Percentiles rank a stretch among this genome's conserved stretches.
Conservation (phyloP, 805 yeast genomes). For the Yamadazyma sp. region DNA sequence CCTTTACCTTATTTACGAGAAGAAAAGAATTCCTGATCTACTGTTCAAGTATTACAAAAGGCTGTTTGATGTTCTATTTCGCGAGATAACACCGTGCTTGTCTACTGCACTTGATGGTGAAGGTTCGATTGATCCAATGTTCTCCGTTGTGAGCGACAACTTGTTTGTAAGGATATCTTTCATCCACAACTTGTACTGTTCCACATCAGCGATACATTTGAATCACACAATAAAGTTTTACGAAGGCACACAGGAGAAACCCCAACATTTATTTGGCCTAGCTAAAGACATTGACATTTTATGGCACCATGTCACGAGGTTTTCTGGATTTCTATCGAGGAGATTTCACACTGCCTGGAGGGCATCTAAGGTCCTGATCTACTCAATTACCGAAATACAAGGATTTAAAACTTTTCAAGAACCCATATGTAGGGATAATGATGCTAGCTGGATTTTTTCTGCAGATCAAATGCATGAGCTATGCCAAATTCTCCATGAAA, state of each 20-base stretch:
- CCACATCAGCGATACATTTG: slow-evolving; percentile 11
- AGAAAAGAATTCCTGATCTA: not conserved
- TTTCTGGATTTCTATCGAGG: slow-evolving; percentile 7
- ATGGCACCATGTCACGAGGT: slow-evolving; percentile 4
- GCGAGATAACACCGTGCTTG: slow-evolving; percentile 1
- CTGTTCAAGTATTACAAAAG: slow-evolving; percentile 7
- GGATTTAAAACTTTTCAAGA: too few relatives aligned
- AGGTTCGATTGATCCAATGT: slow-evolving; percentile 2
- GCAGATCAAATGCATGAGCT: slow-evolving; percentile 13
- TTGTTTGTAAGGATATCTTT: slow-evolving; percentile 10
- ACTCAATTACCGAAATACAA: slow-evolving; percentile 8
- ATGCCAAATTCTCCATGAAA: slow-evolving; percentile 6
- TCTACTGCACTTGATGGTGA: not conserved
- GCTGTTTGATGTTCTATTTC: not conserved
- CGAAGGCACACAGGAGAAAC: slow-evolving; percentile 7
- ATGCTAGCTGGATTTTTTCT: too few relatives aligned
- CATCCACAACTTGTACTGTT: slow-evolving; percentile 8
- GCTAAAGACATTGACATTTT: slow-evolving; percentile 1
- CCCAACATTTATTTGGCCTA: slow-evolving; percentile 13
- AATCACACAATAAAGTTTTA: slow-evolving; percentile 11
- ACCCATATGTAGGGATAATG: too few relatives aligned
- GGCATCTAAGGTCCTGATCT: slow-evolving; percentile 10
- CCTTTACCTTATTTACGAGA: slow-evolving; percentile 8
- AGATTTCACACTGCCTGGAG: slow-evolving; percentile 12
- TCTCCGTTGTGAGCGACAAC: slow-evolving; percentile 2